Evolutionary conservation across 345 rosid genomes (phyloP), one percentile per base, ranked within the genome.

Genomic region (Jatropha curcas): DNA sequence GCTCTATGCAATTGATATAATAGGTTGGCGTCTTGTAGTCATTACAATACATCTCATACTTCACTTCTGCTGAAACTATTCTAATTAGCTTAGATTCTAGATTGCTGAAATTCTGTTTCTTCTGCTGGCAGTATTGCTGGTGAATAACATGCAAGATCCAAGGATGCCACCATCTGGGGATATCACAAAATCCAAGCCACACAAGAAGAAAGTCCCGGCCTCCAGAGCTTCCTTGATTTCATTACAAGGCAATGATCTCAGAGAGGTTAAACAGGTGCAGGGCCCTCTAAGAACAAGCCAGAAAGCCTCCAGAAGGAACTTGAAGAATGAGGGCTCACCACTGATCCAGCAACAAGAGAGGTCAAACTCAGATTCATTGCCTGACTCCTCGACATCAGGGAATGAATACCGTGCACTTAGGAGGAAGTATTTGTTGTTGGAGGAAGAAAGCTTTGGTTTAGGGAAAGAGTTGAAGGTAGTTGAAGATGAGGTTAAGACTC

Each of bases 371-470:
- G 97, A 87, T 82, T 87, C 91, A 35, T 77, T 89, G 77, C 87
- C 82, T 1, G 89, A 87, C 62, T 85, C 92, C 10, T 85, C 88
- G 10, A 48, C 89, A 20, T 77, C 92, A 7, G 93, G 87, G 65
- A 81, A 84, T 68, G 89, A 89, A 63, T 92, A 91, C 80, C 84
- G 92, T 64, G 82, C 82, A 27, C 81, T 91, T 51, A 92, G 98
- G 81, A 76, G 87, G 20, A 86, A 88, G 75, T 92, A 87, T 77
- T 74, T 92, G 82, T 72, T 92, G 68, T 66, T 92, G 35, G 97
- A 92, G 77, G 98, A 92, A 81, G 95, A 92, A 57, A 87, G 90
- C 81, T 87, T 76, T 66, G 72, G 81, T 1, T 43, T 91, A 81
- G 98, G 91, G 64, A 85, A 61, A 67, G 94, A 88, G 41, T 73